Evolutionary conservation across 495 filamentous ascomycete genomes (phyloP), one percentile per base, ranked within the genome.

Genomic region (Achaetomiella virescens): DNA sequence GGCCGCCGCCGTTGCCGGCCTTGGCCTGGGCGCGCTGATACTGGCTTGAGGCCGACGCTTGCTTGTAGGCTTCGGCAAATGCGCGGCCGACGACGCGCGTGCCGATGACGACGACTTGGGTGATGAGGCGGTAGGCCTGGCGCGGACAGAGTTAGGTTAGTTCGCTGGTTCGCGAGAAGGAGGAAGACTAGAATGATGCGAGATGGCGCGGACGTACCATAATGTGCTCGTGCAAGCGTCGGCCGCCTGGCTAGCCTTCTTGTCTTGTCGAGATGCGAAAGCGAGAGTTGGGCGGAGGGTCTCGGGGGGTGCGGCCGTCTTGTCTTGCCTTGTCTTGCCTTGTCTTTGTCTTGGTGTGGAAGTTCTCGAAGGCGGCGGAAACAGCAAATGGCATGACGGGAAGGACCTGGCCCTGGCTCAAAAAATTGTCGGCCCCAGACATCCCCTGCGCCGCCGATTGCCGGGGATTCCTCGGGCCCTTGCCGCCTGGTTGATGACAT

Each of bases 71-170:
- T 79, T 95, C 88, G 67, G 86, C 77, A 67, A 97, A 91, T 71
- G 93, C 90, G 55, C 93, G 90, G 45, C 91, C 89, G 71, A 98
- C 79, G 62, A 97, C 92, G 63, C 93, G 89, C 56, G 84, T 77
- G 75, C 91, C 92, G 66, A 89, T 86, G 56, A 97, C 60, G 77
- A 96, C 82, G 72, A 96, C 87, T 81, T 97, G 90, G 55, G 87
- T 85, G 75, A 98, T 86, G 70, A 95, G 86, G 69, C 91, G 87
- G 76, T 98, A 91, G 66, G 93, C 93, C 93, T 98, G 66, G 47
- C 21, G 14, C 17, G 17, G 52, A 20, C 24, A 35, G 51, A 11
- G 18, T 17, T 41, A 29, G 27, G 51, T 52, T 4, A 10, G 44
- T 47, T n/a, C 27, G 46, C 21, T 48, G 12, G 45, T 33, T 21